Evolutionary conservation across 805 yeast genomes (phyloP).

Genomic region (Spencermartinsiella europaea): DNA sequence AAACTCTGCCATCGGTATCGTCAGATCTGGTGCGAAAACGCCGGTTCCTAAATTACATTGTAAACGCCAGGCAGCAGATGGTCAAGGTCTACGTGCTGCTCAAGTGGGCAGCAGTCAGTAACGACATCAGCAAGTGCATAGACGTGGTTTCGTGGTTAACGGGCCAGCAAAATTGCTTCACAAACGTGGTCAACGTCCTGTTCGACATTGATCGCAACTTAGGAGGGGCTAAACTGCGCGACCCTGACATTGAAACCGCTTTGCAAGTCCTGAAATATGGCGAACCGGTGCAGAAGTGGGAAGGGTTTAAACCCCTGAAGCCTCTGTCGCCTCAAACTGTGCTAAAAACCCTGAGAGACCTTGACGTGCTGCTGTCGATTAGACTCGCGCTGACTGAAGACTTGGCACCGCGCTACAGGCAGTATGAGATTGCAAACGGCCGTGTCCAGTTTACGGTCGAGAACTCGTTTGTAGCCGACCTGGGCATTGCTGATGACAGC

Average conservation of each 20-base stretch:
- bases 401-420: slow-evolving; percentile 60
- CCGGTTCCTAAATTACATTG: slow-evolving; percentile 60
- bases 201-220: slow-evolving; percentile 65
- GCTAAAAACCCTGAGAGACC: slow-evolving; percentile 55
- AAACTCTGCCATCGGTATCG: slow-evolving; percentile 52
- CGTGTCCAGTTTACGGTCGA: slow-evolving; percentile 60
- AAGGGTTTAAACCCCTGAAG: slow-evolving; percentile 47
- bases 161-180: slow-evolving; percentile 67
- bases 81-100: slow-evolving; percentile 77
- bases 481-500: slow-evolving; percentile 66
- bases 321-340: slow-evolving; percentile 52
- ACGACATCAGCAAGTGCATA: slow-evolving; percentile 67
- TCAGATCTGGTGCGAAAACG: slow-evolving; percentile 62
- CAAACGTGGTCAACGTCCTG: slow-evolving; percentile 56
- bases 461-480: slow-evolving; percentile 65
- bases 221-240: slow-evolving; percentile 85
- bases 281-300: slow-evolving; percentile 66
- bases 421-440: slow-evolving; percentile 69
- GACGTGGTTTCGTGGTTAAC: slow-evolving; percentile 87
- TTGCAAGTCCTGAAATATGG: slow-evolving; percentile 78
- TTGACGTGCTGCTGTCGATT: slow-evolving; percentile 68
- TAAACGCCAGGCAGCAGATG: slow-evolving; percentile 74
- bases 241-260: slow-evolving; percentile 84
- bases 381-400: slow-evolving; percentile 59
- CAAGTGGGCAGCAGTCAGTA: slow-evolving; percentile 79